Conservation (phyloP, 163 green algal species). For the Scenedesmus sp. region DNA sequence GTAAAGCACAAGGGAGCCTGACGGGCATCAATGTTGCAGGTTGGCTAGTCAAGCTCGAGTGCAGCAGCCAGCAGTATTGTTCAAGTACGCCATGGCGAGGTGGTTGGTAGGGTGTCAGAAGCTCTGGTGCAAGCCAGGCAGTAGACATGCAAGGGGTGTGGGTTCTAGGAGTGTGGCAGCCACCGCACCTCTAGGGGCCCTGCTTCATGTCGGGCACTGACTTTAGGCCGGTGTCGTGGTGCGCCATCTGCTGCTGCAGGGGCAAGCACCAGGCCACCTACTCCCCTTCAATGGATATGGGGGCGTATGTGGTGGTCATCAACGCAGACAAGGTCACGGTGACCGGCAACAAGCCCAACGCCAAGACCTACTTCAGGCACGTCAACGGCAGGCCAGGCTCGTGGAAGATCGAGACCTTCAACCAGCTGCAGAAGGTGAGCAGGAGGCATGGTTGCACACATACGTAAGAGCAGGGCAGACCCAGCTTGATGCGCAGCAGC, state of each 20-base stretch:
- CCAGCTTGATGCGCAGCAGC: background rate
- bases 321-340: slow-evolving; percentile 95
- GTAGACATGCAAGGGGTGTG: background rate
- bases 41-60: too few relatives aligned
- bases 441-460: background rate
- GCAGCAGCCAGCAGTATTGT: background rate
- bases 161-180: too few relatives aligned
- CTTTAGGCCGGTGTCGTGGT: background rate
- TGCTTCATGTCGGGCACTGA: too few relatives aligned
- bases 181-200: too few relatives aligned
- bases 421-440: slow-evolving; percentile 89
- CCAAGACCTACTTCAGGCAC: slow-evolving; percentile 94
- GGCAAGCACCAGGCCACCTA: slow-evolving; percentile 94
- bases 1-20: too few relatives aligned
- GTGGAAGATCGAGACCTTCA: slow-evolving; percentile 92
- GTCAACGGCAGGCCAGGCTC: slow-evolving; percentile 88
- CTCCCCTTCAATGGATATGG: slow-evolving; percentile 98
- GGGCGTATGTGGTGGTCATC: slow-evolving; percentile 95
- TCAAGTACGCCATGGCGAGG: too few relatives aligned
- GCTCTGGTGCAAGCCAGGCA: background rate
- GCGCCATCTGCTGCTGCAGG: slow-evolving; percentile 60
- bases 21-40: too few relatives aligned
- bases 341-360: slow-evolving; percentile 85
- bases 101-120: background rate
- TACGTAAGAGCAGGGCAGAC: background rate